Base-by-base conservation (phyloP, 2,329 filamentous ascomycete species). In the Calonectria ilicicola region DNA sequence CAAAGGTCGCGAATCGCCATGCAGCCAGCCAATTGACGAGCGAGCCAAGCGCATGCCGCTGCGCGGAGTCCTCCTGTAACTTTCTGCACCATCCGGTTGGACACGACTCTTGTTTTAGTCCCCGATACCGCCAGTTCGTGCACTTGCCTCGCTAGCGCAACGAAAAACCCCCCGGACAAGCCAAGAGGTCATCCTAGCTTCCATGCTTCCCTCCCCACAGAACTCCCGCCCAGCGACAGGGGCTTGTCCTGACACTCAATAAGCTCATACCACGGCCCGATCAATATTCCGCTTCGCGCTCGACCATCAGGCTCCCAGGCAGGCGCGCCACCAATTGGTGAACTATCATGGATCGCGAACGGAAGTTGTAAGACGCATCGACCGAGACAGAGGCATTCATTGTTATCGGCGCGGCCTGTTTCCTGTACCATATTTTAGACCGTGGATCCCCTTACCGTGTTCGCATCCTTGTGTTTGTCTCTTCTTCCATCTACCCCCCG, bases 81-180 rank as follows among this genome's bases (percentile, higher is more conserved):
- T 64, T 51, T 70, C 72, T 66, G 56, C 64, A 47, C 47, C 70
- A 42, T 26, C 38, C 19, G 14, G 62, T 62, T 56, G 65, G 58
- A 65, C 42, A 46, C 64, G 26, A 32, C 56, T 27, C 23, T 56
- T 38, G 42, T 26, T 14, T 56, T 46, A 49, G 32, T 44, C 53
- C 40, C 53, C 65, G 71, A 74, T 75, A 69, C 73, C 73, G 73
- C 73, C 67, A 67, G 70, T 74, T 60, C 58, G 70, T 42, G 49
- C 51, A 46, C 62, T 60, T 46, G 29, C 17, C 65, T 46, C 35
- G 19, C 63, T 67, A 62, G 69, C 46, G 63, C 29, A 65, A 35
- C 27, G 64, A 46, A 64, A 21, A 21, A 47, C n/a, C 26, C 38
- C 53, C 60, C 63, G 62, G 46, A 46, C 58, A 23, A 21, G 46